Base-by-base conservation (phyloP, 1,284 basidiomycete genomes). In the Microbotryum intermedium region DNA sequence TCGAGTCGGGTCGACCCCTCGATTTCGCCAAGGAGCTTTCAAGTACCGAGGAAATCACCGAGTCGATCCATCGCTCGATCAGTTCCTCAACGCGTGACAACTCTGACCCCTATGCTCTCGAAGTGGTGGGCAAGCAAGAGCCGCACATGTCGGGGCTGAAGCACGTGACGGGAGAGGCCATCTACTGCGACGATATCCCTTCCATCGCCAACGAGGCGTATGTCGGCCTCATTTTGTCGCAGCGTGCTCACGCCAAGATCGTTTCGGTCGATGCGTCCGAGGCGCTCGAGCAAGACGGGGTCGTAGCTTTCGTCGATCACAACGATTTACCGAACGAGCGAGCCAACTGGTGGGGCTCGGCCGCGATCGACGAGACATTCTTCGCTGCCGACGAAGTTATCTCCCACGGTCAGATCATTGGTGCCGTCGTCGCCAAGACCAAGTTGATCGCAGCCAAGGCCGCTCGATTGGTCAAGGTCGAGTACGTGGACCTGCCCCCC, bases 171-270 rank as follows among this genome's bases (percentile, higher is more conserved):
- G 75, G 75, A 25, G 73, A 75, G 48, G 75, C 75, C 0, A 60
- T 72, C 13, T 76, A 74, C 61, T 64, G 73, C 42, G 75, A 76
- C 58, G 75, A 76, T 58, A 68, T 74, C 59, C 72, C 73, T 4
- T 63, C 65, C 1, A 66, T 66, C 25, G 64, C 62, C 48, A 69
- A 73, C 59, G 74, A 76, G 65, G 66, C 71, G 30, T 69, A 72
- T 55, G 73, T 70, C 25, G 72, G 67, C 0, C 70, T 76, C 43
- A 73, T 76, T 21, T 66, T 74, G 30, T 72, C 71, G 18, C 68
- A 70, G 39, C 64, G 68, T 9, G 72, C 75, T 2, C 74, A 76
- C 44, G 74, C 74, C 29, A 71, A 71, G 55, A 60, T 76, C 47
- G 50, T 71, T 45, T 62, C 60, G 21, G 70, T 76, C 57, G 72